These are phyloP conservation scores for Scheffersomyces cryptocercus DNA, from an alignment of 1,139 yeast species.

Conservation along the genomic window DNA sequence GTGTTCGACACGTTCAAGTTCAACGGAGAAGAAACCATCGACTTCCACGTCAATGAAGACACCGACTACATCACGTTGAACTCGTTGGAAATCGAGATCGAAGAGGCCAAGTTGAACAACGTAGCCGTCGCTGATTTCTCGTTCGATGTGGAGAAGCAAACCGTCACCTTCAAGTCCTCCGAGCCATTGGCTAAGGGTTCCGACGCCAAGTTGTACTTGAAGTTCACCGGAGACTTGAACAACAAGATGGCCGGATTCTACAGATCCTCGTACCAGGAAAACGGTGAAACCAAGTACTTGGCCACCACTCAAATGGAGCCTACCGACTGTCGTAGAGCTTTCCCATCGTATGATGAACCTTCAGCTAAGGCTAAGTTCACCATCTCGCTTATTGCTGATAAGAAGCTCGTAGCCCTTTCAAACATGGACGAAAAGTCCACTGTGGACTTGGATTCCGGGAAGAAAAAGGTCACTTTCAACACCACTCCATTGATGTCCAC, in stretches of 20 bases:
- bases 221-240: constrained; percentile 70
- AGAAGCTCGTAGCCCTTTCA: constrained; percentile 65
- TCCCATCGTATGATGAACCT: constrained; percentile 85
- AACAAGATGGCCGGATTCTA: constrained; percentile 73
- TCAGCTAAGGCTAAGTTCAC: constrained; percentile 72
- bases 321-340: constrained; percentile 81
- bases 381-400: constrained; percentile 60
- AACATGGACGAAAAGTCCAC: constrained; percentile 74
- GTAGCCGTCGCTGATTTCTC: constrained; percentile 28
- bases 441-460: constrained; percentile 41
- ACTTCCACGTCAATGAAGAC: constrained; percentile 59
- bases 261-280: constrained; percentile 68
- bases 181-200: constrained; percentile 49
- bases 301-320: constrained; percentile 87
- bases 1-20: constrained; percentile 69
- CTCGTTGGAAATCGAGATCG: constrained; percentile 63
- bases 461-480: constrained; percentile 50
- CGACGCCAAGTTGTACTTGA: constrained; percentile 46
- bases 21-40: constrained; percentile 65
- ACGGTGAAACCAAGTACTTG: constrained; percentile 63
- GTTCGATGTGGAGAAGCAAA: constrained; percentile 58
- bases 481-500: constrained; percentile 21
- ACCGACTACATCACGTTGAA: constrained; percentile 58
- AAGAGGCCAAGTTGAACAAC: constrained; percentile 49
- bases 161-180: constrained; percentile 60